Percentiles rank a stretch among this genome's conserved stretches.
phyloP scores from a whole-genome alignment of 2,329 filamentous ascomycete genomes.

The Colletotrichum lupini region DNA sequence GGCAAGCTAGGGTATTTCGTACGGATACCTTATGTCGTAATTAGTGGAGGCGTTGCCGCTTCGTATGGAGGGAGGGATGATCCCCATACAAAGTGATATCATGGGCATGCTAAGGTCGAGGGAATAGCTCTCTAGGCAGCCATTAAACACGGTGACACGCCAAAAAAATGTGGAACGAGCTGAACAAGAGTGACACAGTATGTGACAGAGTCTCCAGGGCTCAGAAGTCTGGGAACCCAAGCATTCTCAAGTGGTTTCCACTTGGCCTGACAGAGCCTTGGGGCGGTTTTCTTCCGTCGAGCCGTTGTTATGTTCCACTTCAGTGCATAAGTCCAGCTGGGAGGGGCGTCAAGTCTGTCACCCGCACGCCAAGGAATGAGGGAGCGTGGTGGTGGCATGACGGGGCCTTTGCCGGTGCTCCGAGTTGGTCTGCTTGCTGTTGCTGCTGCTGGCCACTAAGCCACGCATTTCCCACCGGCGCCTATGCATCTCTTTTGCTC shows the following conservation, averaged over 20 bases:
- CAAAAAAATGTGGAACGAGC: neutral
- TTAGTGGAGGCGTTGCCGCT: neutral
- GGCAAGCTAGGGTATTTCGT: too few relatives aligned
- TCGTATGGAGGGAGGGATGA: slow-evolving; percentile 3
- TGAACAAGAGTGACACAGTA: neutral
- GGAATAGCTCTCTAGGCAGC: neutral
- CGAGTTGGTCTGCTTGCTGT: neutral
- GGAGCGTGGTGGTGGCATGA: neutral
- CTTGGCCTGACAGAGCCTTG: neutral
- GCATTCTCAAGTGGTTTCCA: neutral
- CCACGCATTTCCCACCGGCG: neutral
- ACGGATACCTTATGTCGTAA: too few relatives aligned
- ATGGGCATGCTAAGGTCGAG: slow-evolving; percentile 3
- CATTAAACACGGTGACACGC: neutral
- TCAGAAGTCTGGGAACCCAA: neutral
- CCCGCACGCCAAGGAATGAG: slow-evolving; percentile 4
- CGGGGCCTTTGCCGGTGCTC: neutral
- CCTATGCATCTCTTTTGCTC: neutral
- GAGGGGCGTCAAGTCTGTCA: neutral
- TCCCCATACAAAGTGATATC: slow-evolving; percentile 13
- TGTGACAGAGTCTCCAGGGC: neutral
- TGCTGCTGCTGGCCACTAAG: neutral
- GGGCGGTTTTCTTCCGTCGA: neutral
- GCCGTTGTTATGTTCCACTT: neutral
- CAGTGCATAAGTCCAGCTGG: neutral